Base-by-base conservation (phyloP, 768 basidiomycete genomes). In the Cystobasidium onofrii region DNA sequence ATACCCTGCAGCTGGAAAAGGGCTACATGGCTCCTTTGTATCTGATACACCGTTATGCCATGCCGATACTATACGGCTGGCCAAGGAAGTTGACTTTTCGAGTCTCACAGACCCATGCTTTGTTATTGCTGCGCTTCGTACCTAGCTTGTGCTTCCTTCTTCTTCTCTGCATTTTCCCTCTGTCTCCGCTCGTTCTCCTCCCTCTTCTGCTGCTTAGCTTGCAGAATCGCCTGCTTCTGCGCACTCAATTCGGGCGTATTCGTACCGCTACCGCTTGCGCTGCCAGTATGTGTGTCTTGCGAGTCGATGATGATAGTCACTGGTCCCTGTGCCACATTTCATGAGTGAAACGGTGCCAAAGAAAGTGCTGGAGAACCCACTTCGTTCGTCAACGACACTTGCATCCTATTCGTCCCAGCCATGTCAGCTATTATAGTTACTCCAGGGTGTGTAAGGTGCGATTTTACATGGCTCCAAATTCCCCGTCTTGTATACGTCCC, bases 221-320 rank as follows among this genome's bases (percentile, higher is more conserved):
- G 46, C 27, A 60, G 54, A 2, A 39, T 12, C 31, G 33, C 34
- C n/a, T 71, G 52, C n/a, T 39, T 33, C 69, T 71, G 9, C 13
- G 66, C 41, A 15, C 12, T 15, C 25, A 36, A 39, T 31, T 71
- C n/a, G 2, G 69, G 50, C 4, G 54, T 60, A 44, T 29, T 57
- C 13, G 69, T 60, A 6, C 69, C 69, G 54, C 63, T 64, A 6
- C 31, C 10, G 63, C 44, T 54, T 3, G 41, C 46, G 23, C 25
- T 46, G 7, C 69, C 55, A 23, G 12, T 39, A 23, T 39, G 15
- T 2, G 69, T 9, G 55, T 71, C 69, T 52, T 55, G 57, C 0
- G 75, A 76, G 65, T 78, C 78, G 54, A 78, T 69, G 20, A 78
- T 72, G 29, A 78, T 75, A 15, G 78, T 78, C 9, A 74, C 76